phyloP scores from a whole-genome alignment of 495 filamentous ascomycete genomes.

The Aspergillus olivimuriae region DNA sequence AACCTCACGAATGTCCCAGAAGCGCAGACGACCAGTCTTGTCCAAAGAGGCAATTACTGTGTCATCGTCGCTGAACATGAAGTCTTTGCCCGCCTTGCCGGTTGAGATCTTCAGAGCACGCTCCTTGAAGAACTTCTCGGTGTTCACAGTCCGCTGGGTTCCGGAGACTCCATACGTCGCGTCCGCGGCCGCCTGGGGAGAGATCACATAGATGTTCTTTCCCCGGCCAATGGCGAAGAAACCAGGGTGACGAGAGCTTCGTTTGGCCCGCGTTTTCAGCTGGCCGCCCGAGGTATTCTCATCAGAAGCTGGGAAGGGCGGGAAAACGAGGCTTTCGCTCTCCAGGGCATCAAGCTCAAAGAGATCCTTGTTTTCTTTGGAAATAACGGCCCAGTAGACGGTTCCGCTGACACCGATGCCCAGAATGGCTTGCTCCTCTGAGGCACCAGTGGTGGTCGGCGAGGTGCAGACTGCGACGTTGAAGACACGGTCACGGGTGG shows the following conservation, averaged over 20 bases:
- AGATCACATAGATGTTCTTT: constrained; percentile 90
- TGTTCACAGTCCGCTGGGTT: constrained; percentile 68
- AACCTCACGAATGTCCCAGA: constrained; percentile 90
- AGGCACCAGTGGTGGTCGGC: constrained; percentile 33
- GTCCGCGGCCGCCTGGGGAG: constrained; percentile 67
- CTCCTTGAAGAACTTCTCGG: constrained; percentile 77
- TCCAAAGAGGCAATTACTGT: constrained; percentile 90
- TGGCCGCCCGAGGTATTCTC: constrained; percentile 80
- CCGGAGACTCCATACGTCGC: constrained; percentile 64
- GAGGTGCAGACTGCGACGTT: constrained; percentile 77
- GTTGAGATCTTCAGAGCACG: constrained; percentile 87
- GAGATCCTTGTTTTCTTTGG: constrained; percentile 61
- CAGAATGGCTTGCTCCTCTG: constrained; percentile 68
- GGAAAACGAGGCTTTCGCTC: constrained; percentile 72
- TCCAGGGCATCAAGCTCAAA: constrained; percentile 68
- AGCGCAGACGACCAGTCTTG: constrained; percentile 87
- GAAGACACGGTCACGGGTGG: constrained; percentile 84
- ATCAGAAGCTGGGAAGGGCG: constrained; percentile 66
- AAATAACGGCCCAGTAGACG: constrained; percentile 83
- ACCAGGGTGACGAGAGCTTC: constrained; percentile 78
- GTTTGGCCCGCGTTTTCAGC: constrained; percentile 90
- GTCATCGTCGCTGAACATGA: constrained; percentile 94
- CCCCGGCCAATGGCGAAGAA: constrained; percentile 93
- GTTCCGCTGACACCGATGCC: constrained; percentile 89
- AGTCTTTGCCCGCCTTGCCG: constrained; percentile 97